Conservation (phyloP, 345 rosid species). For the Salix caprea region DNA sequence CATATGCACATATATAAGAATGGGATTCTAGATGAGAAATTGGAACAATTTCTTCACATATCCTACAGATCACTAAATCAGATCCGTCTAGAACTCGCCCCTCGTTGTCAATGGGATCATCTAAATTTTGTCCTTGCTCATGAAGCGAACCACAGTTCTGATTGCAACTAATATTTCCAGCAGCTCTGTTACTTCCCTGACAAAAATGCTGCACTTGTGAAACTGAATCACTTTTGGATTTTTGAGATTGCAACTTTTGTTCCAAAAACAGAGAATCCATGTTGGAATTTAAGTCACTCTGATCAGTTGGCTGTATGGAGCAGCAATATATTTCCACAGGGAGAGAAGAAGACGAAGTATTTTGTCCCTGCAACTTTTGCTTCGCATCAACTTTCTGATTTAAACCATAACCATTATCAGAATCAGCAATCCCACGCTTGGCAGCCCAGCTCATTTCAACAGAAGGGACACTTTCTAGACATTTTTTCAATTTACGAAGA, state of each 20-base stretch:
- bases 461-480: conserved; percentile 71
- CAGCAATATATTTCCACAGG: conserved; percentile 16
- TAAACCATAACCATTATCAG: conserved; percentile 28
- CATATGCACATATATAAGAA: conserved; percentile 83
- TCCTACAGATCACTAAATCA: conserved; percentile 62
- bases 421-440: conserved; percentile 35
- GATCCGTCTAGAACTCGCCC: conserved; percentile 37
- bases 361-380: conserved; percentile 19
- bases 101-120: conserved; percentile 7
- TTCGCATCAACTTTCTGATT: conserved; percentile 31
- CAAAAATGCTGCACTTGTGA: conserved; percentile 28
- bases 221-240: conserved; percentile 24
- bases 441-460: conserved; percentile 59
- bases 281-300: conserved; percentile 23
- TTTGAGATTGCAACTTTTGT: conserved; percentile 28
- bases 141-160: conserved; percentile 25
- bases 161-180: conserved; percentile 14
- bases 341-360: conserved; percentile 33
- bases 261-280: conserved; percentile 27
- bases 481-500: conserved; percentile 58
- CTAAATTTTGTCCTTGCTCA: conserved; percentile 28
- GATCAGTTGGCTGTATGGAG: conserved; percentile 28
- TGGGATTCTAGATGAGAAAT: conserved; percentile 67
- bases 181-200: conserved; percentile 26
- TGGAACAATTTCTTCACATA: conserved; percentile 75